Percentiles rank a stretch among this genome's conserved stretches.
Conservation (phyloP, 805 yeast genomes). For the Wickerhamomyces xylosicus region DNA sequence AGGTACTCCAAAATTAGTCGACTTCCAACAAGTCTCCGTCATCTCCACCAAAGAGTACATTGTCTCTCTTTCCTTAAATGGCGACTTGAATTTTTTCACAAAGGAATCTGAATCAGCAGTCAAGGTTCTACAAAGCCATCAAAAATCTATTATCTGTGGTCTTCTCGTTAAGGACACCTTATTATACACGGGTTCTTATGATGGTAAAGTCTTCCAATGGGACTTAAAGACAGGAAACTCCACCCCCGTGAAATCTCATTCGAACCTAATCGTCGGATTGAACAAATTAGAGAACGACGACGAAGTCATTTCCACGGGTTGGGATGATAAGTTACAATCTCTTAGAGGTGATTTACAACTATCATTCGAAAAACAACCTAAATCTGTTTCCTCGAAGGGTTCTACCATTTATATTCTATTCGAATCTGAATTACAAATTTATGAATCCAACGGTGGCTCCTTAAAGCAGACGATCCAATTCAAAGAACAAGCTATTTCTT, state of each 20-base stretch:
- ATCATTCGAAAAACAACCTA: slow-evolving; percentile 38
- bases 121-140: slow-evolving; percentile 60
- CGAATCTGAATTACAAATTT: slow-evolving; percentile 26
- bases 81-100: slow-evolving; percentile 55
- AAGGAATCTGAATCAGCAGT: slow-evolving; percentile 24
- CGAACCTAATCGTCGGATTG: slow-evolving; percentile 55
- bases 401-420: slow-evolving; percentile 27
- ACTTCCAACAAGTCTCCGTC: slow-evolving; percentile 73
- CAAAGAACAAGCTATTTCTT: slow-evolving; percentile 32
- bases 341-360: slow-evolving; percentile 17
- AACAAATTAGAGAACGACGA: slow-evolving; percentile 18
- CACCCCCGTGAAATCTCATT: slow-evolving; percentile 35
- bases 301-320: slow-evolving; percentile 50
- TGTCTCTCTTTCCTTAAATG: slow-evolving; percentile 60
- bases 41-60: slow-evolving; percentile 50
- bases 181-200: slow-evolving; percentile 64
- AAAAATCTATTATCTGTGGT: slow-evolving; percentile 64
- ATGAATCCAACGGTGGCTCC: slow-evolving; percentile 20
- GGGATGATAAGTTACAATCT: slow-evolving; percentile 74
- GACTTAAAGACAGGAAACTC: slow-evolving; percentile 26
- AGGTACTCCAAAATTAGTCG: slow-evolving; percentile 27
- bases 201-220: slow-evolving; percentile 70
- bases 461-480: slow-evolving; percentile 21
- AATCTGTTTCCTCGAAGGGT: slow-evolving; percentile 27
- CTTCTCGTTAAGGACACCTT: slow-evolving; percentile 15